Percentiles rank a stretch among this genome's conserved stretches.
phyloP scores from a whole-genome alignment of 306 rosid genomes.

The Astragalus membranaceus region DNA sequence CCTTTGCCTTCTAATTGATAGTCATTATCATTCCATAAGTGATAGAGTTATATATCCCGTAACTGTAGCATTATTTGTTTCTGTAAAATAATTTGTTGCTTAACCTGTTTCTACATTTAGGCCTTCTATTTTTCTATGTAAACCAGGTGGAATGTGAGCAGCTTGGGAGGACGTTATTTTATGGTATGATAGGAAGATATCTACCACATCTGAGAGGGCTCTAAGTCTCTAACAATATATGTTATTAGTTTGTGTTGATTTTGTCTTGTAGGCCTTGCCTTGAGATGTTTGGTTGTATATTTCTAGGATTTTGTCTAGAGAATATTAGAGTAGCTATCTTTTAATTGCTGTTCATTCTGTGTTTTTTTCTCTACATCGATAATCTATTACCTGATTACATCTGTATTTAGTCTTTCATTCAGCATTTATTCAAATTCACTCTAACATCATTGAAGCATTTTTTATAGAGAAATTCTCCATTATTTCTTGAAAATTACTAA shows the following conservation, averaged over 20 bases:
- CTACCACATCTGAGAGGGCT: conserved; percentile 64
- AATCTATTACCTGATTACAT: neutral
- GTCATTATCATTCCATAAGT: too few species aligned
- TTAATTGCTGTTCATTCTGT: neutral
- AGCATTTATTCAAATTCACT: neutral
- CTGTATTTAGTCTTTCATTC: neutral
- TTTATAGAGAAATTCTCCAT: neutral
- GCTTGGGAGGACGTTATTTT: conserved; percentile 73
- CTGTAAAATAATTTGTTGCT: conserved; percentile 43
- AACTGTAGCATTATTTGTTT: conserved; percentile 17
- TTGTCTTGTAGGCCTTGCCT: conserved; percentile 24
- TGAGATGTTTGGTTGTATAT: neutral
- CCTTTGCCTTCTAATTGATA: conserved; percentile 1
- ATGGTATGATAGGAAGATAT: conserved; percentile 93
- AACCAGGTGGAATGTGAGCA: conserved; percentile 90
- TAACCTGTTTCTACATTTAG: conserved; percentile 79
- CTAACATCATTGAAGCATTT: neutral
- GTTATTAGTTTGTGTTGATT: conserved; percentile 22
- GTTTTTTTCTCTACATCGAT: neutral
- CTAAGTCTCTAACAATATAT: conserved; percentile 53
- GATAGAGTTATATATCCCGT: neutral
- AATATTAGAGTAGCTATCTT: neutral
- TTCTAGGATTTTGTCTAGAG: conserved; percentile 5
- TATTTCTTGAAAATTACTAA: neutral
- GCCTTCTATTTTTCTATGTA: conserved; percentile 68